Percentiles rank a stretch among this genome's conserved stretches.
These are phyloP conservation scores for Circinella minor DNA, from an alignment of 371 early-diverging fungal species.

Conservation along the genomic window DNA sequence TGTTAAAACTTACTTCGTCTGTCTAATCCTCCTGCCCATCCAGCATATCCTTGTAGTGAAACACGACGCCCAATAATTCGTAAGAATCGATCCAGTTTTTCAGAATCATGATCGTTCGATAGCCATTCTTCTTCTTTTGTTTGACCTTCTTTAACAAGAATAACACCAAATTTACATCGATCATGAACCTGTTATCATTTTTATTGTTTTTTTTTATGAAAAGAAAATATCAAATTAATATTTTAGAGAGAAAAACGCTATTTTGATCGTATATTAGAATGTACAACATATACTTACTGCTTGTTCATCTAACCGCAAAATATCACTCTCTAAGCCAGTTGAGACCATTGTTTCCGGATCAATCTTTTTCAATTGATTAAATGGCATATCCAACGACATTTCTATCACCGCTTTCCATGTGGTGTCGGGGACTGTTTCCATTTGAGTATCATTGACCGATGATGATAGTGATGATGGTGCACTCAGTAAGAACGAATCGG, in stretches of 20 bases:
- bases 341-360: conserved; percentile 42
- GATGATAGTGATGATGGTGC: conserved; percentile 10
- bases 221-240: too few relatives aligned
- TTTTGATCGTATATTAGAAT: too few relatives aligned
- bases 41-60: conserved; percentile 73
- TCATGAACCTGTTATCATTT: conserved; percentile 57
- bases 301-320: conserved; percentile 58
- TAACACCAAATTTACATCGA: conserved; percentile 81
- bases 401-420: conserved; percentile 31
- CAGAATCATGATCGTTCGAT: conserved; percentile 62
- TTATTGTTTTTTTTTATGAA: conserved; percentile 2
- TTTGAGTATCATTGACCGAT: conserved; percentile 12
- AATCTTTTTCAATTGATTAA: conserved; percentile 33
- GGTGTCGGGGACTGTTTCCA: conserved; percentile 15
- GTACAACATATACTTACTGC: conserved; percentile 30
- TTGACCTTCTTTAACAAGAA: conserved; percentile 71
- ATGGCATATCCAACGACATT: conserved; percentile 22
- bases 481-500: conserved; percentile 32
- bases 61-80: conserved; percentile 74
- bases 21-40: conserved; percentile 85
- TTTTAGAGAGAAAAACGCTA: too few relatives aligned
- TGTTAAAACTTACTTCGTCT: conserved; percentile 59
- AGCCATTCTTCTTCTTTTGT: conserved; percentile 81
- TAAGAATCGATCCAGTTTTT: conserved; percentile 66
- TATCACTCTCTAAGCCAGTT: conserved; percentile 60